Evolutionary conservation across 139 green algal genomes (phyloP), one percentile per base, ranked within the genome.

Genomic region (Chlorella sp.): DNA sequence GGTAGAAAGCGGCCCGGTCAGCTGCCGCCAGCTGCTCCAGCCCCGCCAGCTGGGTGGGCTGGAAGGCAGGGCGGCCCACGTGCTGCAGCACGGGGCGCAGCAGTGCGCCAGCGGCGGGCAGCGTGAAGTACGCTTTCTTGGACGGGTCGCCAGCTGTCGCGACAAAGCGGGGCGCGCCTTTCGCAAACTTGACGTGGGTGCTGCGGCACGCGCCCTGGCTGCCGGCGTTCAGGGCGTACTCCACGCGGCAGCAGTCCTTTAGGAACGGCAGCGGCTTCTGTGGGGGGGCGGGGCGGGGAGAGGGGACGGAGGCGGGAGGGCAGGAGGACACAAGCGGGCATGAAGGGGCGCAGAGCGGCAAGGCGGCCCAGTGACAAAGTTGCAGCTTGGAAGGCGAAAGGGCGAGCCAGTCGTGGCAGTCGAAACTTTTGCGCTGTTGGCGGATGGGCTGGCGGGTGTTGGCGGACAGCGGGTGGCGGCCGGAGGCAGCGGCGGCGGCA

Each of bases 241-340:
- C 76, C 86, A 90, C 34, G 14, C 40, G 64, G 84, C 84, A 90
- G 77, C 86, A 90, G 53, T 40, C 28, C 28, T 68, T 3, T 61
- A 90, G 77, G 60, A 90, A 90, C 2, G 76, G 86, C 57, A 85
- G 60, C 86, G 86, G 77, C 76, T 86, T 90, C 86, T 90, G 77
- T 69, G 83, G 15, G 36, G 0, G 40, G 73, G 4, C 19, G 36
- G 39, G 48, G 15, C 4, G 39, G 66, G 66, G 39, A n/a, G n/a
- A n/a, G n/a, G n/a, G 48, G 48, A 57, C 9, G 48, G 48, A 57
- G 5, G 5, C 7, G 9, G 5, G 9, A 5, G 9, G 9, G 48
- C 48, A 57, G 48, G 48, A 57, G 48, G 48, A 9, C 48, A 57
- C n/a, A 57, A 57, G 48, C 9, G 48, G 5, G 48, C 48, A 57